Conservation (phyloP, 192 early-diverging fungal species). For the Mortierella hygrophila region DNA sequence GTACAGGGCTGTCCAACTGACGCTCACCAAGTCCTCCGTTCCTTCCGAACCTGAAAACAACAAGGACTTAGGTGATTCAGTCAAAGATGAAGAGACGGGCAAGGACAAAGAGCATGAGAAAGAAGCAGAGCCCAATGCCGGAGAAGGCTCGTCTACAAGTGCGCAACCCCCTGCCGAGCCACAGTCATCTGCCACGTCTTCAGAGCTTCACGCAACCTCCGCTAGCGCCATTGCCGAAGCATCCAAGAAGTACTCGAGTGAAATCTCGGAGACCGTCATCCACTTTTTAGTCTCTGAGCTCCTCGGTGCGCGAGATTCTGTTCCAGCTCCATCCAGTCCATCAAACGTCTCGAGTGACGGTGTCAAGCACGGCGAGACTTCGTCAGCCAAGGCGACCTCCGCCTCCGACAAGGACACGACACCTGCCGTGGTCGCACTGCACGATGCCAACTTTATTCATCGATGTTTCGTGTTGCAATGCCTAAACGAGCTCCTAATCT, state of each 20-base stretch:
- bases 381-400: not conserved
- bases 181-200: not conserved
- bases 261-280: slow-evolving; percentile 65
- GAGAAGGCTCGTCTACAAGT: not conserved
- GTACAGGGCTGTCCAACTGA: slow-evolving; percentile 72
- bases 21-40: slow-evolving; percentile 53
- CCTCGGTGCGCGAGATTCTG: slow-evolving; percentile 39
- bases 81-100: slow-evolving; percentile 38
- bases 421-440: not conserved
- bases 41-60: slow-evolving; percentile 5
- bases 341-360: slow-evolving; percentile 6
- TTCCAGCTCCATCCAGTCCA: not conserved
- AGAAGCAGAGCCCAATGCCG: not conserved
- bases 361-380: not conserved
- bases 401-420: not conserved
- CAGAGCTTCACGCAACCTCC: not conserved
- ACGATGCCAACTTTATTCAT: slow-evolving; percentile 43
- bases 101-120: slow-evolving; percentile 28
- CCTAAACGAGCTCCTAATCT: slow-evolving; percentile 88
- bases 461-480: slow-evolving; percentile 87
- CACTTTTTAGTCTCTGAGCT: slow-evolving; percentile 69
- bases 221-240: slow-evolving; percentile 36
- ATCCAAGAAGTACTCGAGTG: slow-evolving; percentile 59
- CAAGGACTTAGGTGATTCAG: slow-evolving; percentile 34
- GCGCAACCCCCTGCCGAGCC: not conserved